Conservation (phyloP, 2,329 filamentous ascomycete genomes). For the Colletotrichum sojae region DNA sequence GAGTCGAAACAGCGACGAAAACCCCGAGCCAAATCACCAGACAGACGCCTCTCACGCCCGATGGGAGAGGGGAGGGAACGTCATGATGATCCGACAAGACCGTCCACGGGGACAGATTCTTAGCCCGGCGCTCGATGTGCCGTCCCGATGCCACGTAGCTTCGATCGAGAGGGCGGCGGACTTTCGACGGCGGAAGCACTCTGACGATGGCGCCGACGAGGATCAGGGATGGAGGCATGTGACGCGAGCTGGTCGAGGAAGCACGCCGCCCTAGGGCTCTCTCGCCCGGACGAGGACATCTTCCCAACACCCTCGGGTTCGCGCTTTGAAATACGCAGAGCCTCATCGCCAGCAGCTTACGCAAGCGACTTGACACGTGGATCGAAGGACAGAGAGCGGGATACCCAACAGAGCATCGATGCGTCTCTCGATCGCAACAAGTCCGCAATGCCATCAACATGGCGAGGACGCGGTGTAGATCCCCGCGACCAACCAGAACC, state of each 20-base stretch:
- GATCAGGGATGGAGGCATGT: conserved; percentile 15
- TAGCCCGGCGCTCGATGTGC: neutral
- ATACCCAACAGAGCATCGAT: neutral
- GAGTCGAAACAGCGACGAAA: neutral
- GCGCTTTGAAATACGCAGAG: neutral
- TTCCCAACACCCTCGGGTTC: neutral
- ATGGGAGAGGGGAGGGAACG: neutral
- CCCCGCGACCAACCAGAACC: neutral
- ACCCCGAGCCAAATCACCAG: neutral
- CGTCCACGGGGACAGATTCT: conserved; percentile 1
- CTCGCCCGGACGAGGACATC: neutral
- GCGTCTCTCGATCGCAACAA: neutral
- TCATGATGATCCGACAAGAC: conserved; percentile 13
- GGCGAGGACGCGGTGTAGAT: neutral
- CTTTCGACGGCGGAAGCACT: neutral
- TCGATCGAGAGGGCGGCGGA: neutral
- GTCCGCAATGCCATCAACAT: neutral
- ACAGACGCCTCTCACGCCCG: neutral
- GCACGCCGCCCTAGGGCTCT: neutral
- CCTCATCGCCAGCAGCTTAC: neutral
- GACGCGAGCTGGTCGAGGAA: neutral
- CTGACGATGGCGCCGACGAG: neutral
- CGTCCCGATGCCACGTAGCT: conserved; percentile 14
- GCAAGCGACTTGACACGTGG: neutral
- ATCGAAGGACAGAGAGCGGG: neutral